Base-by-base conservation (phyloP, 2,329 filamentous ascomycete genomes). In the Leptographium procerum region DNA sequence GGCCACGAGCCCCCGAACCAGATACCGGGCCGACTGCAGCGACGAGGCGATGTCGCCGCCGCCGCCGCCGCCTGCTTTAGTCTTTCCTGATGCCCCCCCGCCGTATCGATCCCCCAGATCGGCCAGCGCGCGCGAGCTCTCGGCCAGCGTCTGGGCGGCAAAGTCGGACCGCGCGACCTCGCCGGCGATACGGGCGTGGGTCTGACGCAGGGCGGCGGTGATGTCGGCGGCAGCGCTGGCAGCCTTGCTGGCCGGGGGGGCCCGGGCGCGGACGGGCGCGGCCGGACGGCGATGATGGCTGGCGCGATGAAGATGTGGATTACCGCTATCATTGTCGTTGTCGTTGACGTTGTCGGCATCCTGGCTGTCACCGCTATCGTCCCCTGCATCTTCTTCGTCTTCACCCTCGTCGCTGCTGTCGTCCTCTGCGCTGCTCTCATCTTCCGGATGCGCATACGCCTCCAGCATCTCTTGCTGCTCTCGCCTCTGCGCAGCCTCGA, bases 141-240 rank as follows among this genome's bases (percentile, higher is more conserved):
- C 86, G 61, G 86, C 85, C 65, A 99, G 79, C 1, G 91, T 95
- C 70, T 95, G 87, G 66, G 94, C 87, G 22, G 92, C 92, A 69
- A 95, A 97, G 66, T 89, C 86, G 64, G 89, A 95, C 60, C 90
- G 86, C 52, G 86, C 84, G 9, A 99, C 82, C 75, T 96, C 91
- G 5, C 84, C 79, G 63, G 89, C 84, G 76, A 97, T 91, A 66
- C 95, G 80, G 62, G 88, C 84, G 72, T 97, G 91, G 7, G 92
- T 95, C 61, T 91, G 81, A 61, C 90, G 82, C 56, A 99, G 79
- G 1, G 91, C 88, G 54, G 84, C 77, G 3, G 92, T 97, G 57
- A 97, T 88, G 74, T 95, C 89, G 64, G 80, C 84, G 34, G 88
- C 88, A 61, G 85, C 83, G 16, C 90, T 77, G 48, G 85, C 80